These are phyloP conservation scores for Penicillium sp. DNA, from an alignment of 2,329 filamentous ascomycete genomes.

Conservation along the genomic window DNA sequence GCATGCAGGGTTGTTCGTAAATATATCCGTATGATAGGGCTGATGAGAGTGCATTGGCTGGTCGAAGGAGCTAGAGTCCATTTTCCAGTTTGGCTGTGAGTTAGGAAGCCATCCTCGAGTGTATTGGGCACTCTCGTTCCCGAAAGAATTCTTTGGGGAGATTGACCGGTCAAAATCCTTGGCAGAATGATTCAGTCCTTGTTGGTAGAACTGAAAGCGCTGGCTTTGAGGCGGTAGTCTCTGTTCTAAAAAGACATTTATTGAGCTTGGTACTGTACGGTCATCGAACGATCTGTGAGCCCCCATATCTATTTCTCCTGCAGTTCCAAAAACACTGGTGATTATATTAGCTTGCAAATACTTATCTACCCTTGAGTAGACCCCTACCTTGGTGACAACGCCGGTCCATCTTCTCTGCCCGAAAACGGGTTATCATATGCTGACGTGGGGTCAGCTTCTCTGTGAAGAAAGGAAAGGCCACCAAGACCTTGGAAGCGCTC, in stretches of 20 bases:
- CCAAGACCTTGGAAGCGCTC: constrained; percentile 1
- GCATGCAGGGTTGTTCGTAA: not conserved
- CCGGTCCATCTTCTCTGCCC: not conserved
- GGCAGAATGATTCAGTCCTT: not conserved
- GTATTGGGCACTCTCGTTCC: not conserved
- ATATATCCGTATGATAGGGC: not conserved
- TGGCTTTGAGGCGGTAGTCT: not conserved
- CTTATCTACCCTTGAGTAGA: not conserved
- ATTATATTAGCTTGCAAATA: not conserved
- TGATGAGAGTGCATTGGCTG: not conserved
- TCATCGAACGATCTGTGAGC: not conserved
- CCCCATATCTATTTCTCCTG: not conserved
- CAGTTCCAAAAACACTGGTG: not conserved
- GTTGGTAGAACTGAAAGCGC: not conserved
- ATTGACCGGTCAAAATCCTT: not conserved
- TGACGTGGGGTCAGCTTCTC: not conserved
- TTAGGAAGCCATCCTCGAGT: not conserved
- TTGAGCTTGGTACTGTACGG: not conserved
- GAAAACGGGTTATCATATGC: not conserved
- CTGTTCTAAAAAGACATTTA: not conserved
- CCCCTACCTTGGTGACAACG: not conserved
- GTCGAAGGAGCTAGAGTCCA: not conserved
- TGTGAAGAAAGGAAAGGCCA: not conserved
- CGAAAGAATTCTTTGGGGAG: not conserved
- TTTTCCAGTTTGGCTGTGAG: not conserved